Percentiles rank a stretch among this genome's conserved stretches.
Conservation (phyloP, 2,329 filamentous ascomycete species). For the Aspergillus costaricaensis region DNA sequence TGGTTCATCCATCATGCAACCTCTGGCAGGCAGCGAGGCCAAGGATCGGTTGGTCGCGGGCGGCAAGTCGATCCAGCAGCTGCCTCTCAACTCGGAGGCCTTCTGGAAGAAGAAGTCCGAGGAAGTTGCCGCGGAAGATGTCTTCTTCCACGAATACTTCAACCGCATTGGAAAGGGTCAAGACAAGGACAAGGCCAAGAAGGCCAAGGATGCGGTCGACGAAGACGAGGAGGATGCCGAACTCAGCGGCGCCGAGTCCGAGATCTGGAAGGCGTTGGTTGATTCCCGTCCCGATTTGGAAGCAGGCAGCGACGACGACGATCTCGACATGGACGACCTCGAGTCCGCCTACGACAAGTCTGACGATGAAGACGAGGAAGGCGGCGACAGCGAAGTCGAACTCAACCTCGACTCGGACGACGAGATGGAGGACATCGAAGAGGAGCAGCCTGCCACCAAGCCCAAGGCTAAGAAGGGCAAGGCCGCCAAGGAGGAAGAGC, state of each 20-base stretch:
- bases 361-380: constrained; percentile 42
- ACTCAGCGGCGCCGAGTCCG: constrained; percentile 68
- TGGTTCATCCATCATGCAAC: constrained; percentile 95
- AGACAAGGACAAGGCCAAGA: constrained; percentile 51
- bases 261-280: constrained; percentile 90
- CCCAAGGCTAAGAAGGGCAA: constrained; percentile 31
- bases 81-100: constrained; percentile 78
- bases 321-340: constrained; percentile 58
- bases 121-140: constrained; percentile 85
- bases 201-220: constrained; percentile 54
- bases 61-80: constrained; percentile 58
- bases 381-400: constrained; percentile 49
- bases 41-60: constrained; percentile 63
- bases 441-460: constrained; percentile 22
- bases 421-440: constrained; percentile 49
- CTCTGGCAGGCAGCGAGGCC: constrained; percentile 67
- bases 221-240: constrained; percentile 42
- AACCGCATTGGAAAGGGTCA: constrained; percentile 64
- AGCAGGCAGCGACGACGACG: constrained; percentile 60
- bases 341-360: constrained; percentile 54
- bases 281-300: constrained; percentile 77
- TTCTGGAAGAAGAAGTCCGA: constrained; percentile 93
- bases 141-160: constrained; percentile 99
- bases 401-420: constrained; percentile 52
- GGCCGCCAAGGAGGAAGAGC: constrained; percentile 38